Evolutionary conservation across 2,329 filamentous ascomycete species (phyloP), one percentile per base, ranked within the genome.

Genomic region (Coniochaeta hoffmannii): DNA sequence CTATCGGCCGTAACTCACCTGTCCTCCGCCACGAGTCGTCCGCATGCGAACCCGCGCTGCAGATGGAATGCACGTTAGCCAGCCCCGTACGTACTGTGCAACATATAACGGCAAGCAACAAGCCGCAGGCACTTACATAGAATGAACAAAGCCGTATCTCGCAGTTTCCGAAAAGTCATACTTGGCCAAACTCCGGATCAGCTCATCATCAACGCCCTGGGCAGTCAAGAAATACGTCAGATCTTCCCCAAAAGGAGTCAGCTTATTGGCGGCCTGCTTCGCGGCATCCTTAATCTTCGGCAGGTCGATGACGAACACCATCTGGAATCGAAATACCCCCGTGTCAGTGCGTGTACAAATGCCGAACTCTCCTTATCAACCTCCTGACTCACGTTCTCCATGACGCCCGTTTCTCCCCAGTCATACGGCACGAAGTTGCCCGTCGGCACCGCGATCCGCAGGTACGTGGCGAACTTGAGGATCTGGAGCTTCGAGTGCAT

Each of bases 401-500:
- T 88, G 2, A 85, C 72, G 7, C 89, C 89, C 1, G 78, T 80
- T 68, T 95, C 90, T 10, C 92, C 93, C 92, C 94, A 97, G 66
- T 99, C 93, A 64, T 89, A 90, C 8, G 83, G 78, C 12, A 88
- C 85, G 51, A 97, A 74, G 64, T 99, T 99, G 1, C 91, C 94
- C 3, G 87, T 93, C 0, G 94, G 91, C 1, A 97, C 76, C 1
- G 88, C 93, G 46, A 99, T 78, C 7, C 94, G 83, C 15, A 97
- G 71, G 67, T 91, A 85, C 1, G 73, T 72, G 0, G 80, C 73
- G 62, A 90, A 89, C 63, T 91, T 93, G n/a, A 97, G 77, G 1
- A 97, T 72, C 80, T 96, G 92, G 44, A 97, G 76, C 67, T 99
- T 97, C 52, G 90, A 96, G 70, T 97, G 94, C 91, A 97, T 96